Evolutionary conservation across 768 basidiomycete genomes (phyloP), one percentile per base, ranked within the genome.

Genomic region (Boletus edulis): DNA sequence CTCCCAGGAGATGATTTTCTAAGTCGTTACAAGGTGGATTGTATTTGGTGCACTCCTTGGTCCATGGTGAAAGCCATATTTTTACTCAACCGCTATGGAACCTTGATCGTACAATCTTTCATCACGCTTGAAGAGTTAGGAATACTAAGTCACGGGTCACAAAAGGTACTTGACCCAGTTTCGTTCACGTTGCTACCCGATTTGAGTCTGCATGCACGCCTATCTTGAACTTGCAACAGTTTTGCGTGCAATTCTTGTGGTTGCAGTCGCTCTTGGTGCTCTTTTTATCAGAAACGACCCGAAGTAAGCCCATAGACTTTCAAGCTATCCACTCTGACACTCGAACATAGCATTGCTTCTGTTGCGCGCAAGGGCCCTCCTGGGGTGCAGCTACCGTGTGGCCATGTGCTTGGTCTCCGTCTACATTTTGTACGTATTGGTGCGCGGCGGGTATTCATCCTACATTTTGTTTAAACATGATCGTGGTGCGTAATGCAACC

Each of bases 341-440:
- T 35, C 14, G 3, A 31, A 17, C 4, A 7, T 32, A 65, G 64
- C 51, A 18, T 45, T 66, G 24, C 49, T 66, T 32, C 22, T 65
- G 41, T n/a, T 63, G n/a, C 61, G 64, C 4, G 61, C 54, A 9
- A 52, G 64, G 55, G 53, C 62, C 7, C 52, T 65, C 29, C 66
- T 62, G 64, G 55, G 35, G 5, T 60, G 64, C 43, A 32, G 32
- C 11, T n/a, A 22, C 29, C 20, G 9, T 20, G 24, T 54, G 4
- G 52, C 51, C n/a, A 24, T 42, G 10, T 20, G 35, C 11, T 45
- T 65, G 18, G 46, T 66, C 20, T 22, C 17, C 3, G 14, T 20
- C 17, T 66, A 66, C 35, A 20, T 42, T 24, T 1, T 51, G 22
- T 66, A 63, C n/a, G 15, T 63, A 18, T 17, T 52, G 45, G 20